These are phyloP conservation scores for Aspergillus asperescens DNA, from an alignment of 495 filamentous ascomycete species.

Conservation along the genomic window DNA sequence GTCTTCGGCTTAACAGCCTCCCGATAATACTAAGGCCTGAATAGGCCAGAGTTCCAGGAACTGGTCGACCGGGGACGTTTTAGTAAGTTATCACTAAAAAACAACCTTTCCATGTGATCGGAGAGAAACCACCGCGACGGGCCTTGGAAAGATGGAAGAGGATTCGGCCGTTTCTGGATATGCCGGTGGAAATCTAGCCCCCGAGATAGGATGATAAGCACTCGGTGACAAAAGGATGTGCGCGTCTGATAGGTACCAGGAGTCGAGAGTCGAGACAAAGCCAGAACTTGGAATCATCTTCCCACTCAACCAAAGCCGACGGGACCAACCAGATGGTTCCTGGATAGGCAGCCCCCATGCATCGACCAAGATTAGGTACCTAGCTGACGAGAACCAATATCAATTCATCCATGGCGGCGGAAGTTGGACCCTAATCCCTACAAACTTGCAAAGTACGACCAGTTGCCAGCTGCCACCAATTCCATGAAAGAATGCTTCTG, in stretches of 20 bases:
- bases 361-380: slow-evolving; percentile 4
- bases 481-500: slow-evolving; percentile 18
- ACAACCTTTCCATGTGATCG: slow-evolving; percentile 11
- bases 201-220: slow-evolving; percentile 9
- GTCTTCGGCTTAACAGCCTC: no score
- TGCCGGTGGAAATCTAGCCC: background rate
- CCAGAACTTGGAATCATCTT: slow-evolving; percentile 15
- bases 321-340: slow-evolving; percentile 13
- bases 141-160: background rate
- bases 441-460: background rate
- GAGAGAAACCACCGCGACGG: background rate
- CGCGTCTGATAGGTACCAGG: background rate
- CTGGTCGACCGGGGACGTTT: no score
- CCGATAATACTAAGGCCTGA: background rate
- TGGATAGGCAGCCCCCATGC: slow-evolving; percentile 10
- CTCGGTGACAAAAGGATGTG: slow-evolving; percentile 6
- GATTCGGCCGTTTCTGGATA: slow-evolving; percentile 4
- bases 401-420: no score
- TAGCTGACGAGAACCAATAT: background rate
- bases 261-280: slow-evolving; percentile 6
- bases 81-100: no score
- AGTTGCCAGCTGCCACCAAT: slow-evolving; percentile 15
- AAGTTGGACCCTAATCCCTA: background rate
- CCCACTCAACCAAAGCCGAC: background rate
- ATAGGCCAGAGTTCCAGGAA: background rate